Conservation (phyloP, 345 rosid genomes). For the Physaria fendleri region DNA sequence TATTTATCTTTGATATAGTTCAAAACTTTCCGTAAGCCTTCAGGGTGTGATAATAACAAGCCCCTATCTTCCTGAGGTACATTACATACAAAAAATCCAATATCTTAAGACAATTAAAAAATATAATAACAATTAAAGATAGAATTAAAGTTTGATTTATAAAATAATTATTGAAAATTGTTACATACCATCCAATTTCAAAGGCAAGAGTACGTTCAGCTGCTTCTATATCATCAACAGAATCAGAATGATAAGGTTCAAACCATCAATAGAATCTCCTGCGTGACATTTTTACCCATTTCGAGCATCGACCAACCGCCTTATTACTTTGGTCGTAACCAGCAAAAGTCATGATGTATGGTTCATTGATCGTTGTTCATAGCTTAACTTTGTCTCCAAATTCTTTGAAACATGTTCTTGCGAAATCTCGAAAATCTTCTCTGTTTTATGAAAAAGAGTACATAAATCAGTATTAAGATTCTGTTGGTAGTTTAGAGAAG, state of each 20-base stretch:
- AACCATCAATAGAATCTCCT: conserved; percentile 35
- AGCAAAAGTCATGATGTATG: conserved; percentile 17
- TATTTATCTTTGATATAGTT: neutral
- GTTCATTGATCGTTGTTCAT: conserved; percentile 50
- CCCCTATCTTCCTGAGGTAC: neutral
- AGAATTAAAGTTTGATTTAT: too few relatives aligned
- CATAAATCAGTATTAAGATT: too few relatives aligned
- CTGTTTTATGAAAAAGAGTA: too few relatives aligned
- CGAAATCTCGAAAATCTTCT: conserved; percentile 39
- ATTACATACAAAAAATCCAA: too few relatives aligned
- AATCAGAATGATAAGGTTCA: conserved; percentile 15
- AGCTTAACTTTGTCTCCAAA: conserved; percentile 47
- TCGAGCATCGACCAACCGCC: conserved; percentile 34
- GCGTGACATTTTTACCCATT: conserved; percentile 19
- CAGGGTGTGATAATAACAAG: neutral
- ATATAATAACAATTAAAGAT: too few relatives aligned
- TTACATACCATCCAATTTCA: conserved; percentile 26
- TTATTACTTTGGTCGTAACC: conserved; percentile 26
- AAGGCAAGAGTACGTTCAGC: conserved; percentile 19
- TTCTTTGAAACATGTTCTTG: conserved; percentile 31
- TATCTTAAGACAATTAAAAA: too few relatives aligned
- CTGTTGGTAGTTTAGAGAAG: too few relatives aligned
- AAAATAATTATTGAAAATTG: too few relatives aligned
- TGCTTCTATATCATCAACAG: conserved; percentile 17
- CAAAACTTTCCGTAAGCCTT: neutral